A percentile compares a stretch with the other conserved stretches of the same genome.
These are phyloP conservation scores for Halophytophthora polymorphica DNA, from an alignment of 352 stramenopile genomes.

Conservation along the genomic window DNA sequence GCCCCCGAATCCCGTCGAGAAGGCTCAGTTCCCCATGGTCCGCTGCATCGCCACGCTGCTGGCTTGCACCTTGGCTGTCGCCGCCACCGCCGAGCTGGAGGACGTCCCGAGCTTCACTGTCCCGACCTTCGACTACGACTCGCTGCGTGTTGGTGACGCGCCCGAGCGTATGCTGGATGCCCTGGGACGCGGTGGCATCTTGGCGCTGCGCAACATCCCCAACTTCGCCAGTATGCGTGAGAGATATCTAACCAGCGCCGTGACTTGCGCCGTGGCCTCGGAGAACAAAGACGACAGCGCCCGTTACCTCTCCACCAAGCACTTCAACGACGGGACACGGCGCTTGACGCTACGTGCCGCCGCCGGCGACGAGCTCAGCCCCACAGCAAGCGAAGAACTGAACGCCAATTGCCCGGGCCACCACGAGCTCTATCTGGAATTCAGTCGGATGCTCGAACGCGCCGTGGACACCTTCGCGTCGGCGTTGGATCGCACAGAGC, in stretches of 20 bases:
- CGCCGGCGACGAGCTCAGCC: slow-evolving; percentile 32
- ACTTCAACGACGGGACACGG: slow-evolving; percentile 47
- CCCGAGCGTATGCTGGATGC: slow-evolving; percentile 29
- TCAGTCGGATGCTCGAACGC: slow-evolving; percentile 37
- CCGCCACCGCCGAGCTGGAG: slow-evolving; percentile 10
- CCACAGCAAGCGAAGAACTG: slow-evolving; percentile 13
- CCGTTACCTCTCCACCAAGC: slow-evolving; percentile 36
- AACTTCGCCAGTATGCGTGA: slow-evolving; percentile 36
- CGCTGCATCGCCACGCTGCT: slow-evolving; percentile 5
- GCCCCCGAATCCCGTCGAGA: too few species aligned
- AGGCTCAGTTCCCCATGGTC: slow-evolving; percentile 6
- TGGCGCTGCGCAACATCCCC: slow-evolving; percentile 47
- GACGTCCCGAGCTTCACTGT: slow-evolving; percentile 30
- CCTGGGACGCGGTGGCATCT: slow-evolving; percentile 38
- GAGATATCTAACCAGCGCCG: slow-evolving; percentile 33
- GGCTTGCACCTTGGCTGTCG: not conserved
- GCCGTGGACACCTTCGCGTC: slow-evolving; percentile 37
- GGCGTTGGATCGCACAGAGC: slow-evolving; percentile 35
- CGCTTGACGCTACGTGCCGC: slow-evolving; percentile 44
- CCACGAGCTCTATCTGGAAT: slow-evolving; percentile 32
- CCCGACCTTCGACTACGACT: slow-evolving; percentile 34
- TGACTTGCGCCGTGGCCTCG: slow-evolving; percentile 31
- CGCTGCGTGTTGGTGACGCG: slow-evolving; percentile 8
- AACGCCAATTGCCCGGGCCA: slow-evolving; percentile 38
- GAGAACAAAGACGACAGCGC: slow-evolving; percentile 12